Conservation (phyloP, 495 filamentous ascomycete species). For the Rostrohypoxylon terebratum region DNA sequence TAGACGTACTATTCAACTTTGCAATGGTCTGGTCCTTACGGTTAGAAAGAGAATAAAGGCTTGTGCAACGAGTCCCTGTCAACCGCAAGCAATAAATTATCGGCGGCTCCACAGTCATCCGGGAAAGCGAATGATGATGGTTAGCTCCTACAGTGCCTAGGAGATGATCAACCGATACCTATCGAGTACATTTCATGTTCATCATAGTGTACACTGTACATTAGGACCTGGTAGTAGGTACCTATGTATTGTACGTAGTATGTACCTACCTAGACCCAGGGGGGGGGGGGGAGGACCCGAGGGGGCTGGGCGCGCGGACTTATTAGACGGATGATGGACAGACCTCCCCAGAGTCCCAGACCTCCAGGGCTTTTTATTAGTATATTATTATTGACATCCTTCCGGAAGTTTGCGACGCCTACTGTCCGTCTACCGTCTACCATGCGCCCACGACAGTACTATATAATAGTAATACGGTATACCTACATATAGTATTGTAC, state of each 20-base stretch:
- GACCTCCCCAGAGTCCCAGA: too few species aligned
- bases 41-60: neutral
- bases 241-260: too few species aligned
- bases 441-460: too few species aligned
- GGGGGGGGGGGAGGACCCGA: neutral
- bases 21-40: neutral
- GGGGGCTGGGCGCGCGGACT: neutral
- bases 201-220: too few species aligned
- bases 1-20: neutral
- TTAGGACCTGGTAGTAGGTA: too few species aligned
- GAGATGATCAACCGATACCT: neutral
- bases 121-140: neutral
- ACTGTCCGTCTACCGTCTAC: neutral
- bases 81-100: neutral
- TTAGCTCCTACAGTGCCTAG: slow-evolving; percentile 4
- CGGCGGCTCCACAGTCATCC: slow-evolving; percentile 2
- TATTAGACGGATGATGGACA: neutral
- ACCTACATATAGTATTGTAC: too few species aligned
- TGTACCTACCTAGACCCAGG: neutral
- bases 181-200: too few species aligned
- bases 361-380: too few species aligned
- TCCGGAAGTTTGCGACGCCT: slow-evolving; percentile 5
- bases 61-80: neutral
- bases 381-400: neutral
- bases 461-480: too few species aligned